A percentile compares a stretch with the other conserved stretches of the same genome.
These are phyloP conservation scores for Vanilla planifolia DNA, from an alignment of 106 monocot genomes.

Conservation along the genomic window DNA sequence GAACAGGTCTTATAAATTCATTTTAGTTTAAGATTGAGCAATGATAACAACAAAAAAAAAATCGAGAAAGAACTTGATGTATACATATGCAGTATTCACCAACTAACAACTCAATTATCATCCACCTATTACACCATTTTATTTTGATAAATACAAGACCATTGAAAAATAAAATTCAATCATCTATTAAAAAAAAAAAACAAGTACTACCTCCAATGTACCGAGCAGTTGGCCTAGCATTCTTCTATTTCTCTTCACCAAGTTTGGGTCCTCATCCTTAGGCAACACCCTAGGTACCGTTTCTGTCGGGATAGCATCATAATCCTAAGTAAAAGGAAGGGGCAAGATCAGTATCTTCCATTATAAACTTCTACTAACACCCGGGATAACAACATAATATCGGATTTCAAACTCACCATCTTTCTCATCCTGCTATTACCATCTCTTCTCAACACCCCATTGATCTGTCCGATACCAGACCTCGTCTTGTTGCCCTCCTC, in stretches of 20 bases:
- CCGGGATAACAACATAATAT: neutral
- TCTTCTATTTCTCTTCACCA: slow-evolving; percentile 87
- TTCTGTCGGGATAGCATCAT: slow-evolving; percentile 55
- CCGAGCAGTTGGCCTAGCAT: slow-evolving; percentile 95
- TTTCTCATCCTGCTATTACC: slow-evolving; percentile 28
- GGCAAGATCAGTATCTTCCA: neutral
- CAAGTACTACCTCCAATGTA: slow-evolving; percentile 69
- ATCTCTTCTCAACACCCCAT: slow-evolving; percentile 48
- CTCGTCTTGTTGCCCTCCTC: slow-evolving; percentile 21
- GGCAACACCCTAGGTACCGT: slow-evolving; percentile 49
- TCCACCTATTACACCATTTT: no score
- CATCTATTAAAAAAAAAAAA: no score
- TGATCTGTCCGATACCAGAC: slow-evolving; percentile 13
- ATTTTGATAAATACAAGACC: no score
- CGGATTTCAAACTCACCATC: slow-evolving; percentile 34
- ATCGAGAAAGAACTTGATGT: no score
- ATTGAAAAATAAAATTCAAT: no score
- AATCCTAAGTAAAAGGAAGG: slow-evolving; percentile 33
- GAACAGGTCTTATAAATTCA: no score
- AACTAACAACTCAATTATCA: no score
- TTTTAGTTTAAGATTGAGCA: no score
- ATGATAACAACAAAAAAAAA: no score
- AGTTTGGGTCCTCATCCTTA: slow-evolving; percentile 68
- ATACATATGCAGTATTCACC: no score
- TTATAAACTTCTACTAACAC: neutral